A percentile compares a stretch with the other conserved stretches of the same genome.
Evolutionary conservation across 495 filamentous ascomycete species (phyloP).

Genomic region (Penicillium herquei): DNA sequence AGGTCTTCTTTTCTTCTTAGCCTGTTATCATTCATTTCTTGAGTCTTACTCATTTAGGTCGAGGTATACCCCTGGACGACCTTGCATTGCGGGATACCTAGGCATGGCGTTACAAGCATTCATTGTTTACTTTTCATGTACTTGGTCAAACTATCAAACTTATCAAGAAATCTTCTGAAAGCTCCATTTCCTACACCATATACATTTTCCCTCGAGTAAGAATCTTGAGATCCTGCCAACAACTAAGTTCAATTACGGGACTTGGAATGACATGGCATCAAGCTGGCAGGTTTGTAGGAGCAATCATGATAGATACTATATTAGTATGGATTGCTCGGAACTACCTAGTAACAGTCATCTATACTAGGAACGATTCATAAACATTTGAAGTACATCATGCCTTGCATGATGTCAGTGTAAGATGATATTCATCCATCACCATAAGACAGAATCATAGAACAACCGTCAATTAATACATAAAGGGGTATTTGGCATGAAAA

Average conservation of each 20-base stretch:
- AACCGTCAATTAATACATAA: neutral
- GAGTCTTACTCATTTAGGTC: neutral
- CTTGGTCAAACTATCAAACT: neutral
- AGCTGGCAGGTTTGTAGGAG: too few relatives aligned
- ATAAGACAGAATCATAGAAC: conserved; percentile 3
- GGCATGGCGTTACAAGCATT: conserved; percentile 15
- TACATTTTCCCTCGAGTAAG: too few relatives aligned
- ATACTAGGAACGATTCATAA: too few relatives aligned
- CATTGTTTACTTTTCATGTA: conserved; percentile 16
- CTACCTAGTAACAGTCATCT: too few relatives aligned
- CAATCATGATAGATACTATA: too few relatives aligned
- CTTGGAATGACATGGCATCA: too few relatives aligned
- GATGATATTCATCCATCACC: neutral
- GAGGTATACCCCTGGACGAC: neutral
- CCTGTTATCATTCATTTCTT: neutral
- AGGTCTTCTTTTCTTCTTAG: neutral
- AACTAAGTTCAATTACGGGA: too few relatives aligned
- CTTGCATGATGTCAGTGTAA: too few relatives aligned
- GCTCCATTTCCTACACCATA: neutral
- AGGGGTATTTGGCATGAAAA: conserved; percentile 20
- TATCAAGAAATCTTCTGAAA: neutral
- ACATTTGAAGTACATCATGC: too few relatives aligned
- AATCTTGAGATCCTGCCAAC: too few relatives aligned
- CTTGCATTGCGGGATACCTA: conserved; percentile 10
- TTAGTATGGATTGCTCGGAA: too few relatives aligned